These are phyloP conservation scores for Coemansia sp. DNA, from an alignment of 192 early-diverging fungal genomes.

Conservation along the genomic window DNA sequence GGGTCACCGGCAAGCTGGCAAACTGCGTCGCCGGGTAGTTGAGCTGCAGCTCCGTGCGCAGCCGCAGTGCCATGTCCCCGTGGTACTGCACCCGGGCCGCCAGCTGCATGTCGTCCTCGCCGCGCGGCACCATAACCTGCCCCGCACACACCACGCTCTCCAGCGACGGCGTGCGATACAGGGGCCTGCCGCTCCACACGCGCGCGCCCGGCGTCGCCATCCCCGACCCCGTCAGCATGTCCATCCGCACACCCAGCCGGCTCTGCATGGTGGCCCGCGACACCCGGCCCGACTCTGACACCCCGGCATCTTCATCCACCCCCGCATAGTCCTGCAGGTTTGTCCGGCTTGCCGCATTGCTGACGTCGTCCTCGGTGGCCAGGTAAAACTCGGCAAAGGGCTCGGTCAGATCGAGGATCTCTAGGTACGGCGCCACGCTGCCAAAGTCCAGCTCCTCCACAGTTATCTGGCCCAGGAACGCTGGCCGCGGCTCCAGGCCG, in stretches of 20 bases:
- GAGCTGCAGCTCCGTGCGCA: constrained; percentile 63
- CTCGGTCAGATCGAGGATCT: constrained; percentile 67
- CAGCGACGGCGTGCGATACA: neutral
- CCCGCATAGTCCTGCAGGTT: neutral
- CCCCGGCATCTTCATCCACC: constrained; percentile 7
- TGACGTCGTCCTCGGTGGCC: constrained; percentile 46
- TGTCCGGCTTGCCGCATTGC: neutral
- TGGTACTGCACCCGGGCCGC: constrained; percentile 58
- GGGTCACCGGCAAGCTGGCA: constrained; percentile 63
- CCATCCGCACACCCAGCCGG: constrained; percentile 8
- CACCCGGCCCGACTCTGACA: constrained; percentile 4
- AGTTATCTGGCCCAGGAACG: constrained; percentile 64
- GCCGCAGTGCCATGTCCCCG: constrained; percentile 66
- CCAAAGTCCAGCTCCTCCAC: constrained; percentile 66
- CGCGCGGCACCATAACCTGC: constrained; percentile 10
- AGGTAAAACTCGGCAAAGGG: constrained; percentile 73
- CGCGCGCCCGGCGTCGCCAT: constrained; percentile 10
- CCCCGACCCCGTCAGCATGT: constrained; percentile 9
- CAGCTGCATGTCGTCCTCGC: constrained; percentile 62
- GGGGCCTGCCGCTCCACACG: constrained; percentile 2
- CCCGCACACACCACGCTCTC: neutral
- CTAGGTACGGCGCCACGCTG: constrained; percentile 59
- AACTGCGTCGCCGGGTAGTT: constrained; percentile 73
- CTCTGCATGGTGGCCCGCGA: constrained; percentile 19
- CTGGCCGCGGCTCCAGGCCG: constrained; percentile 53